Evolutionary conservation across 148 eudicot species (phyloP), one percentile per base, ranked within the genome.

Genomic region (Polygonum aviculare): DNA sequence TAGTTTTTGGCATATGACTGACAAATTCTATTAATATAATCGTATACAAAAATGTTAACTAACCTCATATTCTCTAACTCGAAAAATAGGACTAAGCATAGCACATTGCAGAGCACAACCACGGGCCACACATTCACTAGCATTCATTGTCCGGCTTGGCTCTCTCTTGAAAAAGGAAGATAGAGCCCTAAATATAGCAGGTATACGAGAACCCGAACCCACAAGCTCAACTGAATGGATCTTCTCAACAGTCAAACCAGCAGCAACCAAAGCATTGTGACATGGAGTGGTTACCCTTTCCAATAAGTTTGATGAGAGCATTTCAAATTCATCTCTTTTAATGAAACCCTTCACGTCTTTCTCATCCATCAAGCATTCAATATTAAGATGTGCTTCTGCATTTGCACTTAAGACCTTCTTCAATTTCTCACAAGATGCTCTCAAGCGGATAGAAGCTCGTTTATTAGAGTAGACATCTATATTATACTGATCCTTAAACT

Each of bases 71-170:
- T 95, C 97, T 76, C 89, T 88, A 77, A 95, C 97, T 59, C 93
- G 92, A 60, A 87, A 86, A 35, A 48, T 77, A 55, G 93, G 91
- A 79, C 99, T 90, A 76, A 95, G 91, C 97, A 95, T 95, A 55
- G 99, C 99, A 80, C 94, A 95, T 65, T 89, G 99, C 72, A 95
- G 85, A 33, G 94, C 99, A 84, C 97, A 95, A 6, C 99, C 99
- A 81, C 96, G 92, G 63, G 99, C 92, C 72, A 95, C 99, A 67
- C 96, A 95, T 78, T 95, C 99, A 73, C 97, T 95, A 39, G 97
- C 96, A 86, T 92, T 95, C 60, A 90, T n/a, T 5, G 89, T 85
- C 57, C 99, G 83, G 11, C 93, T 80, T 1, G 99, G 93, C 76
- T 95, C 96, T 81, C 62, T 85, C 55, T 79, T 45, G 72, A 95